Percentiles rank a stretch among this genome's conserved stretches.
Evolutionary conservation across 176 grass and related monocot genomes (phyloP).

Genomic region (Neostapfia colusana): DNA sequence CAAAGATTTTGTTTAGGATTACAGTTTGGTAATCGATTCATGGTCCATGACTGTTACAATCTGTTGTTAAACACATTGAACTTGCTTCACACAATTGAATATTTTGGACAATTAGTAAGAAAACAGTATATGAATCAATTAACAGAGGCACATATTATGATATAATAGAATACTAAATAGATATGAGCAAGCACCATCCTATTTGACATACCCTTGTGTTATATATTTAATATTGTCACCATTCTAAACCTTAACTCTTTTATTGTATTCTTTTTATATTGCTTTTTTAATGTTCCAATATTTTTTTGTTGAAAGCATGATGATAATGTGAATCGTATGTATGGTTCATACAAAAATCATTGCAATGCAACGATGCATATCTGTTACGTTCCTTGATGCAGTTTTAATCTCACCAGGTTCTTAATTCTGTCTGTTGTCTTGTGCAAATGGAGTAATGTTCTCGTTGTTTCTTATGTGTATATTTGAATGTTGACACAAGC

Average conservation of each 20-base stretch:
- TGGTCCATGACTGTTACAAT: not conserved
- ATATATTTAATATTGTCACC: conserved; percentile 10
- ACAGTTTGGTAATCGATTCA: conserved; percentile 14
- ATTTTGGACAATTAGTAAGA: conserved; percentile 25
- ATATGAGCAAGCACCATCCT: conserved; percentile 20
- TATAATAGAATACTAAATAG: not conserved
- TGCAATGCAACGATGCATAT: not conserved
- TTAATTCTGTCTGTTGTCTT: conserved; percentile 22
- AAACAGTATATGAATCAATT: conserved; percentile 16
- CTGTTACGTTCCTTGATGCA: not conserved
- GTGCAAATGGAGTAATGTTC: not conserved
- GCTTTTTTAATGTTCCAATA: conserved; percentile 20
- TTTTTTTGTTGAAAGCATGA: conserved; percentile 34
- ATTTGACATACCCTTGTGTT: conserved; percentile 1
- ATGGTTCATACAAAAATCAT: conserved; percentile 9
- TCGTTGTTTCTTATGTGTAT: not conserved
- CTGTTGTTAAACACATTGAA: conserved; percentile 15
- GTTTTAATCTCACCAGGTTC: conserved; percentile 26
- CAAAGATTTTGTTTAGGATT: conserved; percentile 28
- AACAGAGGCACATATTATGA: not conserved
- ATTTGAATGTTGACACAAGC: conserved; percentile 11
- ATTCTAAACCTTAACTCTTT: conserved; percentile 18
- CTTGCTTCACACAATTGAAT: not conserved
- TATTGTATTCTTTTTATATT: conserved; percentile 1
- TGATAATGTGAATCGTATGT: conserved; percentile 7